phyloP scores from a whole-genome alignment of 2,329 filamentous ascomycete species.

The Cercospora sojina region DNA sequence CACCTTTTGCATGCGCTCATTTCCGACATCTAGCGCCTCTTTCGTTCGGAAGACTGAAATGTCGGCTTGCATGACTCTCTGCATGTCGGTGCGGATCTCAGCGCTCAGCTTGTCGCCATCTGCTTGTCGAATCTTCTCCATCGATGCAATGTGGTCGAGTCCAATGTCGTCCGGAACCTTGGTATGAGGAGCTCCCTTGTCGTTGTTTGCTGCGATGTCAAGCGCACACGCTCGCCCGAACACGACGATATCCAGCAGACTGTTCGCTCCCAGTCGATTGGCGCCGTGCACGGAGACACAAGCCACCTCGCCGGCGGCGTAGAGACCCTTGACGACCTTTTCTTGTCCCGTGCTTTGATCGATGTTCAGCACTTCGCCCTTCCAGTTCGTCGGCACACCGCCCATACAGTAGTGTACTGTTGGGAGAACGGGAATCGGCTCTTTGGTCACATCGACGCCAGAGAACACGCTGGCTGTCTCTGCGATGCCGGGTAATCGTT shows the following conservation, averaged over 20 bases:
- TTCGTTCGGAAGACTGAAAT: constrained; percentile 49
- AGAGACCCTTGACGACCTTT: constrained; percentile 47
- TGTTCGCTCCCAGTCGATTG: constrained; percentile 51
- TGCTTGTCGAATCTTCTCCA: constrained; percentile 41
- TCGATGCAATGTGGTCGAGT: constrained; percentile 30
- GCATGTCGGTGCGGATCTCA: constrained; percentile 45
- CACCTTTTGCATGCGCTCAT: constrained; percentile 37
- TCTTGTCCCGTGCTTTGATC: constrained; percentile 40
- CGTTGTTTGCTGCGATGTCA: constrained; percentile 44
- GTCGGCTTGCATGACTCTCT: constrained; percentile 49
- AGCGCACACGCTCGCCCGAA: constrained; percentile 50
- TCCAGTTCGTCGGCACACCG: constrained; percentile 52
- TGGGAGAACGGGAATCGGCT: constrained; percentile 52
- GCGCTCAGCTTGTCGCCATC: constrained; percentile 42
- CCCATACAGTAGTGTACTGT: constrained; percentile 56
- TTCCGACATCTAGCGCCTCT: constrained; percentile 40
- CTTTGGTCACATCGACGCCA: constrained; percentile 50
- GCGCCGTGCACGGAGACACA: constrained; percentile 53
- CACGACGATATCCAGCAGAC: constrained; percentile 51
- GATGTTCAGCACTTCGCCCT: constrained; percentile 49
- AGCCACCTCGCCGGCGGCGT: constrained; percentile 51
- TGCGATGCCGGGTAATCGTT: constrained; percentile 51
- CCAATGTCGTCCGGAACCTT: constrained; percentile 38
- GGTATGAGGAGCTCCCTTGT: constrained; percentile 40
- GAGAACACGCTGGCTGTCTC: constrained; percentile 53